Conservation (phyloP, 169 alveolate genomes). For the Cryptosporidium muris region DNA sequence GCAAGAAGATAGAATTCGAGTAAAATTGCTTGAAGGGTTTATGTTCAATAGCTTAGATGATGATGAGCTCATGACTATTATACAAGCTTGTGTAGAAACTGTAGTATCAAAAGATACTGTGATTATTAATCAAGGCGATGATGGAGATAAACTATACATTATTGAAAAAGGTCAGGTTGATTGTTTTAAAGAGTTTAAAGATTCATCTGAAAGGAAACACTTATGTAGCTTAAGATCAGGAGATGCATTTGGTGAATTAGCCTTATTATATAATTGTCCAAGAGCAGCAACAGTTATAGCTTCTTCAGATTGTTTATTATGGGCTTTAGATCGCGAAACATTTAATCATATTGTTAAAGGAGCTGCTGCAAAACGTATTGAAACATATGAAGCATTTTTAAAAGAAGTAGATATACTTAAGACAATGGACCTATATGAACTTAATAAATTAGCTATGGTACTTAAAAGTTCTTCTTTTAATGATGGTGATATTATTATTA, state of each 20-base stretch:
- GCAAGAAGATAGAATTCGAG: constrained; percentile 82
- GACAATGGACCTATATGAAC: constrained; percentile 92
- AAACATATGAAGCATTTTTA: constrained; percentile 89
- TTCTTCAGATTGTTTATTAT: constrained; percentile 84
- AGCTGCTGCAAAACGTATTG: constrained; percentile 92
- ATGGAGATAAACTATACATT: constrained; percentile 91
- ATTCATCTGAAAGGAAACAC: constrained; percentile 82
- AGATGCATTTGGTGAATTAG: constrained; percentile 96
- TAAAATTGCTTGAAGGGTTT: constrained; percentile 80
- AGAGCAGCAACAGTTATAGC: constrained; percentile 96
- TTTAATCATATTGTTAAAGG: constrained; percentile 94
- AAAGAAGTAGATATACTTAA: constrained; percentile 86
- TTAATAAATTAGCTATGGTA: constrained; percentile 92
- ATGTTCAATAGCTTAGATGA: constrained; percentile 86
- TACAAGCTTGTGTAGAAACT: constrained; percentile 90
- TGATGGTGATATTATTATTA: constrained; percentile 89
- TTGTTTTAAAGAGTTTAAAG: constrained; percentile 78
- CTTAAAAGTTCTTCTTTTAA: constrained; percentile 83
- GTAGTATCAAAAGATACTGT: constrained; percentile 77
- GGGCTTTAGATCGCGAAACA: constrained; percentile 92
- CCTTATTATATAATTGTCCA: constrained; percentile 93
- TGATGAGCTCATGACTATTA: constrained; percentile 83
- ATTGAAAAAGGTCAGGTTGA: constrained; percentile 91
- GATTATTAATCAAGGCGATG: constrained; percentile 94
- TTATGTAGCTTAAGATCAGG: constrained; percentile 86